Percentiles rank a stretch among this genome's conserved stretches.
These are phyloP conservation scores for Fusarium sp. DNA, from an alignment of 2,329 filamentous ascomycete genomes.

Conservation along the genomic window DNA sequence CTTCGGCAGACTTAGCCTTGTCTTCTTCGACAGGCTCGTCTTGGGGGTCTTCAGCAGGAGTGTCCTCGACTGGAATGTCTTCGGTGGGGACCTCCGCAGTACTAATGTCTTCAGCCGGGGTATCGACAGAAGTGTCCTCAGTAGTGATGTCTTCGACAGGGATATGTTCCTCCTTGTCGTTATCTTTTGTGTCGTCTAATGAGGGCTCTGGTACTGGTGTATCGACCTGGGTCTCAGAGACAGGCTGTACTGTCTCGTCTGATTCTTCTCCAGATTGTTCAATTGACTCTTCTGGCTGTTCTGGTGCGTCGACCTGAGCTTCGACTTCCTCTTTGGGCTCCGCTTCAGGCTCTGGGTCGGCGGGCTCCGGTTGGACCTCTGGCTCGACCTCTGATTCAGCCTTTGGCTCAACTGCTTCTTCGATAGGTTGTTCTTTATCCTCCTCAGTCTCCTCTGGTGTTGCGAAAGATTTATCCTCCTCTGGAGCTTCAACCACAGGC, in stretches of 20 bases:
- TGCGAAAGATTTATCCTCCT: slow-evolving; percentile 19
- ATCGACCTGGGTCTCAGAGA: slow-evolving; percentile 18
- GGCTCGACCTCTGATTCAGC: slow-evolving; percentile 7
- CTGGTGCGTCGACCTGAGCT: slow-evolving; percentile 12
- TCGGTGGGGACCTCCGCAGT: slow-evolving; percentile 24
- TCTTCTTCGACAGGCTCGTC: slow-evolving; percentile 25
- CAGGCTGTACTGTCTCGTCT: slow-evolving; percentile 10
- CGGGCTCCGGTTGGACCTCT: slow-evolving; percentile 2
- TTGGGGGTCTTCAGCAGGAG: slow-evolving; percentile 18
- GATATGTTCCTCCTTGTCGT: slow-evolving; percentile 18
- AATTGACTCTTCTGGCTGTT: slow-evolving; percentile 15
- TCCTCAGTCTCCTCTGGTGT: slow-evolving; percentile 21
- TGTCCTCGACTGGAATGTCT: slow-evolving; percentile 20
- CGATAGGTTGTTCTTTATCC: background rate
- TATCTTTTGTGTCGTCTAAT: slow-evolving; percentile 29
- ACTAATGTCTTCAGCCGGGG: slow-evolving; percentile 21
- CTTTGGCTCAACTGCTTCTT: slow-evolving; percentile 9
- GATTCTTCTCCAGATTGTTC: slow-evolving; percentile 14
- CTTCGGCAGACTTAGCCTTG: slow-evolving; percentile 19
- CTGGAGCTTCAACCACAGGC: slow-evolving; percentile 23
- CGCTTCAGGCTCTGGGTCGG: slow-evolving; percentile 4
- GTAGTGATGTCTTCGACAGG: slow-evolving; percentile 27
- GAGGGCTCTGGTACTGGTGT: slow-evolving; percentile 7
- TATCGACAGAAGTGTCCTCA: slow-evolving; percentile 27
- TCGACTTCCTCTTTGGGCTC: slow-evolving; percentile 11